Conservation (phyloP, 2,329 filamentous ascomycete genomes). For the Sarocladium oryzae region DNA sequence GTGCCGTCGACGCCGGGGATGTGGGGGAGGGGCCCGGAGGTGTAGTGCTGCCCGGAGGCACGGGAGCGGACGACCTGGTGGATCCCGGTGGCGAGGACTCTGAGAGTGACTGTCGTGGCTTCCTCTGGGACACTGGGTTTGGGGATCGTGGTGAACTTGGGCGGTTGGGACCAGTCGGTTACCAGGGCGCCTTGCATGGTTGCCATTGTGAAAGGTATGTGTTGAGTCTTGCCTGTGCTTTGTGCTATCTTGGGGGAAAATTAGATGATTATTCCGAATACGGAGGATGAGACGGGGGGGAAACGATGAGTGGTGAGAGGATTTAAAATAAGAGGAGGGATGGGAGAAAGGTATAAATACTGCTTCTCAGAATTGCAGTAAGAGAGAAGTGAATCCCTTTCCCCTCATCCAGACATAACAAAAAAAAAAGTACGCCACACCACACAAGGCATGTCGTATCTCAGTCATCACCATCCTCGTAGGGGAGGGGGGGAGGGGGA, state of each 20-base stretch:
- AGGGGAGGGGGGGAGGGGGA: no score
- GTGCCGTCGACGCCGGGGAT: conserved; percentile 47
- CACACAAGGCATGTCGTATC: not conserved
- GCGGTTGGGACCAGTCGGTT: conserved; percentile 28
- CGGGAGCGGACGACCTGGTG: conserved; percentile 48
- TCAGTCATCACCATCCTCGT: not conserved
- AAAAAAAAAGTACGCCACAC: conserved; percentile 2
- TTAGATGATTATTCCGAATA: no score
- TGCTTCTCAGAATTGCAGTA: no score
- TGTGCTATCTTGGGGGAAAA: no score
- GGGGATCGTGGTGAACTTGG: conserved; percentile 22
- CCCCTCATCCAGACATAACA: no score
- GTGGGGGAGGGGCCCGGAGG: conserved; percentile 41
- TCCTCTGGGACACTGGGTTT: conserved; percentile 28
- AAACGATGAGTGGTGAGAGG: no score
- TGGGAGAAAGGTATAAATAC: no score
- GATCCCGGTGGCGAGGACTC: conserved; percentile 43
- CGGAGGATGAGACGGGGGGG: no score
- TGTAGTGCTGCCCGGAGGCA: conserved; percentile 49
- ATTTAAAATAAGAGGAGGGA: no score
- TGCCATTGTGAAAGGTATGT: conserved; percentile 14
- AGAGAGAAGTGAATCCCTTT: no score
- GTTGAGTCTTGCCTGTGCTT: no score
- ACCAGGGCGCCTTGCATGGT: conserved; percentile 33
- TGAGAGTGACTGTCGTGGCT: conserved; percentile 35